Evolutionary conservation across 1,284 basidiomycete species (phyloP).

Genomic region (Ustilago vetiveriae): DNA sequence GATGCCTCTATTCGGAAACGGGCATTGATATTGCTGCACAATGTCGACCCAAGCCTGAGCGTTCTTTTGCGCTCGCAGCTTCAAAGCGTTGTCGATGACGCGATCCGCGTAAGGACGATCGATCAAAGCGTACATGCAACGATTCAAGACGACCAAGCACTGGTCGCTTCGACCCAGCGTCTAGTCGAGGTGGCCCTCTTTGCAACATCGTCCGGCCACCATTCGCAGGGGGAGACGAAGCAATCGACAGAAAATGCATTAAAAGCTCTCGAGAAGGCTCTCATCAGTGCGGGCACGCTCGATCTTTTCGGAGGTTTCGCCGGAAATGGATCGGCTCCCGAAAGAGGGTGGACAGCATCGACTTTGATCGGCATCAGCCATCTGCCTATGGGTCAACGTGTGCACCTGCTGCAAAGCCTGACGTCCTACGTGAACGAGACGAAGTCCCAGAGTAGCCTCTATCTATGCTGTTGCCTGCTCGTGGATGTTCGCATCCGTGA

Average conservation of each 20-base stretch:
- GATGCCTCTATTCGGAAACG: slow-evolving; percentile 24
- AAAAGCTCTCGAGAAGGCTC: slow-evolving; percentile 3
- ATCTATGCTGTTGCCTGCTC: slow-evolving; percentile 9
- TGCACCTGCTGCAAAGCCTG: slow-evolving; percentile 7
- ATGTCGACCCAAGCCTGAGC: slow-evolving; percentile 15
- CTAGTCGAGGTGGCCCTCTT: slow-evolving; percentile 21
- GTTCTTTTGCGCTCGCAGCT: slow-evolving; percentile 23
- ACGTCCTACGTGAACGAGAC: not conserved
- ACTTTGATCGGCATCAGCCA: slow-evolving; percentile 1
- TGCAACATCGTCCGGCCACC: not conserved
- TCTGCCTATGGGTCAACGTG: not conserved
- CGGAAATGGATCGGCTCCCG: not conserved
- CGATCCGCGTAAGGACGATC: not conserved
- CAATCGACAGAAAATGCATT: not conserved
- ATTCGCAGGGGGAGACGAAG: not conserved
- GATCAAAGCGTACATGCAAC: not conserved
- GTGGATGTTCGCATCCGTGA: slow-evolving; percentile 1
- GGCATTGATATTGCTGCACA: slow-evolving; percentile 21
- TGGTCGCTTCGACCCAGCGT: slow-evolving; percentile 1
- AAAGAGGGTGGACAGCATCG: not conserved
- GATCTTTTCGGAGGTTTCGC: slow-evolving; percentile 10
- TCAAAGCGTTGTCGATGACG: slow-evolving; percentile 13
- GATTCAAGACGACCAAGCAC: not conserved
- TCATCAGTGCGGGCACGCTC: slow-evolving; percentile 5
- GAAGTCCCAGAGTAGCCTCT: not conserved